Percentiles rank a stretch among this genome's conserved stretches.
Conservation (phyloP, 805 yeast genomes). For the Dipodascopsis uninucleata region DNA sequence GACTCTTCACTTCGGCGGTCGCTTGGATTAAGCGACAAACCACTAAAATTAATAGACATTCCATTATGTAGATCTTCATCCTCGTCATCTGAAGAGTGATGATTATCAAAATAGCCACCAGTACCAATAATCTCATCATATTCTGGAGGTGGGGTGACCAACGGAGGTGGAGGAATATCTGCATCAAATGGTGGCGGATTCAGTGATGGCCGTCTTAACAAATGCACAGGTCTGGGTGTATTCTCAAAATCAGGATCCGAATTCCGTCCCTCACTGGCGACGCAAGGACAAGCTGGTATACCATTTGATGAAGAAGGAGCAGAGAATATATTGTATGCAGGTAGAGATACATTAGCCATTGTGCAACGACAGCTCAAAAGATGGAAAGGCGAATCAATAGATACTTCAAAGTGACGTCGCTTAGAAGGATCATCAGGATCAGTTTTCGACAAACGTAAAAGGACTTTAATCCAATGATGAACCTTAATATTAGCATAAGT, state of each 20-base stretch:
- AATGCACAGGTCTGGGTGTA: slow-evolving; percentile 49
- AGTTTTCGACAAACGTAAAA: slow-evolving; percentile 70
- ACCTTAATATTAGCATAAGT: slow-evolving; percentile 74
- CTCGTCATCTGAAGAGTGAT: not conserved
- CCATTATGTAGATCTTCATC: not conserved
- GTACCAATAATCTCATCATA: slow-evolving; percentile 47
- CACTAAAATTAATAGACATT: no score
- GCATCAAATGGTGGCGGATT: slow-evolving; percentile 65
- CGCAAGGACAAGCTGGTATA: slow-evolving; percentile 27
- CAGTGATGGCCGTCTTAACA: slow-evolving; percentile 51
- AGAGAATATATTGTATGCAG: slow-evolving; percentile 39
- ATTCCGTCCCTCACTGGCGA: not conserved
- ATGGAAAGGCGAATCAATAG: slow-evolving; percentile 92
- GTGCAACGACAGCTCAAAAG: slow-evolving; percentile 67
- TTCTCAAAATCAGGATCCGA: slow-evolving; percentile 3
- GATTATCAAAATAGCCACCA: slow-evolving; percentile 17
- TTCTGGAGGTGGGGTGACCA: slow-evolving; percentile 40
- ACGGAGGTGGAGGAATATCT: slow-evolving; percentile 41
- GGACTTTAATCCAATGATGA: slow-evolving; percentile 93
- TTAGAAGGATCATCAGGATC: slow-evolving; percentile 49
- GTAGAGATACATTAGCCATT: slow-evolving; percentile 37
- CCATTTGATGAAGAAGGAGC: slow-evolving; percentile 51
- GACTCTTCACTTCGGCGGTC: no score
- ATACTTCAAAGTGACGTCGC: slow-evolving; percentile 88
- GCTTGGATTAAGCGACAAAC: no score